Base-by-base conservation (phyloP, 2,329 filamentous ascomycete species). In the Exutisphaerella laricina region DNA sequence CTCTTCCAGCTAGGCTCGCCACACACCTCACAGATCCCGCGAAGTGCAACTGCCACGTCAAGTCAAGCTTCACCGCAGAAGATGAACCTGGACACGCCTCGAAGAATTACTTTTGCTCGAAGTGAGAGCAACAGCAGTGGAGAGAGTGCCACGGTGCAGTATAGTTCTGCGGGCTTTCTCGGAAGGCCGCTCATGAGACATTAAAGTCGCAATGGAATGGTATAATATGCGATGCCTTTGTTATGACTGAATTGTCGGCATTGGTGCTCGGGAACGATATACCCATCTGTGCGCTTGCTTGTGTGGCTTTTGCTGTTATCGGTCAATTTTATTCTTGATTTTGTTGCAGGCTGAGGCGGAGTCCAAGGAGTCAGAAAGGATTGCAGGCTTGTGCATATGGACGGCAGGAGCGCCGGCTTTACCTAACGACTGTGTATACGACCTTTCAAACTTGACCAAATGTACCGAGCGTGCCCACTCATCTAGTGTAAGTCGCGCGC, bases 1-100 rank as follows among this genome's bases (percentile, higher is more conserved):
- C 66, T 92, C 17, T 70, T 90, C 18, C 88, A 89, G 58, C 84
- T 92, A 79, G 88, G 85, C 57, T 60, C 57, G 30, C 60, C 60
- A 17, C 57, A 58, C 30, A 50, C 48, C n/a, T 56, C 54, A 2
- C 56, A 58, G 29, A 86, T 53, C 14, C 39, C 49, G n/a, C 48
- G 46, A 25, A 54, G 43, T 12, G 39, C 31, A 40, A 48, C 50
- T 10, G 39, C 46, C 34, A 46, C 35, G 18, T 34, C 49, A 26
- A 41, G 33, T 13, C 56, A 57, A 31, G 49, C 48, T 16, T 59
- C 57, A 26, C 58, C 58, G 1, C 41, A 51, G 25, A 46, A 48
- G 17, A 41, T 40, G 5, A 51, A 59, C 10, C 50, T 51, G 21
- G 37, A 53, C 5, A 54, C 58, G 3, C 54, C 56, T 4, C 45